These are phyloP conservation scores for Gaertneriomyces semiglobifer DNA, from an alignment of 192 early-diverging fungal genomes.

Conservation along the genomic window DNA sequence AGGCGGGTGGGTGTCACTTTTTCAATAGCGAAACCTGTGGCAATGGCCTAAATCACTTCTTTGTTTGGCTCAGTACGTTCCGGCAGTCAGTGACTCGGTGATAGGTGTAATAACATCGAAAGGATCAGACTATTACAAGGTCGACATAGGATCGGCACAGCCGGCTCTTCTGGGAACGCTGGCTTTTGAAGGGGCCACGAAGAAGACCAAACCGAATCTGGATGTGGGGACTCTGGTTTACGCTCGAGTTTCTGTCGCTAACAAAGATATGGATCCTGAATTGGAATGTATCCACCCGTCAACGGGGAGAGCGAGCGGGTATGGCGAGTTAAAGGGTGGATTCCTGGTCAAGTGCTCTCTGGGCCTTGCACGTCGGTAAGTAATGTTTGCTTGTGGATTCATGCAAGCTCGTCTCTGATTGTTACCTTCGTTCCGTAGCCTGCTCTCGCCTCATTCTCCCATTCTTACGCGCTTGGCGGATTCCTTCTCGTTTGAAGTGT, in stretches of 20 bases:
- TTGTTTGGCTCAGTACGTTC: conserved; percentile 67
- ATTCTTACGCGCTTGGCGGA: conserved; percentile 70
- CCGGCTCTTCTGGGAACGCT: conserved; percentile 70
- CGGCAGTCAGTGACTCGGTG: conserved; percentile 80
- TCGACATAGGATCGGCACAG: conserved; percentile 94
- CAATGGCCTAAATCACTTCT: not conserved
- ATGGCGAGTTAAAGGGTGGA: conserved; percentile 81
- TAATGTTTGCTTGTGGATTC: not conserved
- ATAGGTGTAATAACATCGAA: conserved; percentile 70
- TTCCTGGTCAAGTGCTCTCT: conserved; percentile 80
- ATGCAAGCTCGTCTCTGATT: not conserved
- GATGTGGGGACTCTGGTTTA: conserved; percentile 76
- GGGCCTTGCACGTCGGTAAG: conserved; percentile 66
- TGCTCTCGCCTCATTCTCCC: conserved; percentile 67
- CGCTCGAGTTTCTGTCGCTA: conserved; percentile 77
- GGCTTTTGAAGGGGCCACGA: conserved; percentile 93
- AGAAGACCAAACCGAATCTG: conserved; percentile 83
- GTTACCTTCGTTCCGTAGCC: conserved; percentile 33
- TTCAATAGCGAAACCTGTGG: not conserved
- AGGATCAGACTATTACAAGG: conserved; percentile 72
- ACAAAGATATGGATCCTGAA: conserved; percentile 97
- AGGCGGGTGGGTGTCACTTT: conserved; percentile 53
- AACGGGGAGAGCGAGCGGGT: conserved; percentile 81
- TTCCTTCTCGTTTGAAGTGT: conserved; percentile 78
- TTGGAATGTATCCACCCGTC: conserved; percentile 83